Conservation (phyloP, 805 yeast species). For the Hagleromyces aurorensis region DNA sequence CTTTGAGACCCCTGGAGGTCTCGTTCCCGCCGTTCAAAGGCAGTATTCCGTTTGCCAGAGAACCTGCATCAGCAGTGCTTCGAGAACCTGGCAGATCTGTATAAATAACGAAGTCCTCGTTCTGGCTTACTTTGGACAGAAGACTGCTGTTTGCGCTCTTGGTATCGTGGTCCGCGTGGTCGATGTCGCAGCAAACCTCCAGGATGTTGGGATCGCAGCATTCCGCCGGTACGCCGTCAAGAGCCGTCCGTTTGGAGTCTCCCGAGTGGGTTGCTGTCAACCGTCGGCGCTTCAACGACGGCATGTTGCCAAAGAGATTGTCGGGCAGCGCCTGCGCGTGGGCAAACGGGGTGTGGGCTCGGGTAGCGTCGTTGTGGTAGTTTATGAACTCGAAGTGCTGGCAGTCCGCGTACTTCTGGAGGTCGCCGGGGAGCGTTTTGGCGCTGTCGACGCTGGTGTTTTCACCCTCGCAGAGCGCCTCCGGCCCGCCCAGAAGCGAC, state of each 20-base stretch:
- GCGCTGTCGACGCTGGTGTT: neutral
- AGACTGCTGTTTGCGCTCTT: conserved; percentile 1
- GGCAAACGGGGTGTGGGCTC: no score
- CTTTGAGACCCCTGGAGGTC: conserved; percentile 1
- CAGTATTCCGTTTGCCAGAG: neutral
- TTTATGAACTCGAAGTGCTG: conserved; percentile 38
- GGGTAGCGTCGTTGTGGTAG: conserved; percentile 29
- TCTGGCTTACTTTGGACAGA: conserved; percentile 1
- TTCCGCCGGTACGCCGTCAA: no score
- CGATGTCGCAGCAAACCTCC: conserved; percentile 36
- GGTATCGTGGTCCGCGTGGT: conserved; percentile 16
- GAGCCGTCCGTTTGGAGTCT: no score
- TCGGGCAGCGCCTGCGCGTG: neutral
- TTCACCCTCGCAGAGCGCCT: conserved; percentile 1
- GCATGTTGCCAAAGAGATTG: neutral
- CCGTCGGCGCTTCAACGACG: neutral
- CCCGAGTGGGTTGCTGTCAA: conserved; percentile 2
- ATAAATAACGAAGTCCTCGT: conserved; percentile 8
- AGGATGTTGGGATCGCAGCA: conserved; percentile 35
- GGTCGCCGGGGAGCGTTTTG: neutral
- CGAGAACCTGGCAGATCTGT: conserved; percentile 5
- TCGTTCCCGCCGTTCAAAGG: neutral
- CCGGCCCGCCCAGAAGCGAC: conserved; percentile 1
- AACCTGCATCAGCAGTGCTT: no score
- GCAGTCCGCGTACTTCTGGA: conserved; percentile 27